Evolutionary conservation across 2,329 filamentous ascomycete species (phyloP), one percentile per base, ranked within the genome.

Genomic region (Stachybotrys echinatus): DNA sequence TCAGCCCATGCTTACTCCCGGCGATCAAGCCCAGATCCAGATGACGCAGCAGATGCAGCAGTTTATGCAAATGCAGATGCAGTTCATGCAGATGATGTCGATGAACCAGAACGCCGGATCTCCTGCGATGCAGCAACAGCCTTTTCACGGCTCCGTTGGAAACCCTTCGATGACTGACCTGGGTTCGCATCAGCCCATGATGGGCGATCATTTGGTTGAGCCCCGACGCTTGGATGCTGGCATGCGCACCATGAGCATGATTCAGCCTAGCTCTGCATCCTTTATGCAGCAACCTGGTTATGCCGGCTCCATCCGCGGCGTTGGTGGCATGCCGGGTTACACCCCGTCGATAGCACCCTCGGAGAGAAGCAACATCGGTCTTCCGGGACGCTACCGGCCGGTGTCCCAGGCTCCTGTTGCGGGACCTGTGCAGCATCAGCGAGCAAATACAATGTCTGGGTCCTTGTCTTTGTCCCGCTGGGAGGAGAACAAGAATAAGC

Each of bases 11-110:
- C 63, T 85, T 42, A 80, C 79, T 17, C 73, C 83, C 3, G 80
- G 80, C 20, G 86, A 90, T 54, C 86, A 88, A 64, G 84, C 85
- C 23, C 88, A 92, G 59, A 77, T 92, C 40, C 85, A 92, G 57
- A 87, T 94, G 77, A 86, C 81, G 6, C 86, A 90, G 61, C 87
- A 92, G 62, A 92, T 92, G 88, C 80, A 82, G 50, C 85, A 89
- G 60, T 91, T 92, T 70, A 91, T 92, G 87, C 87, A 91, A 64
- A 90, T 94, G 85, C 90, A 95, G 65, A 92, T 95, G 87, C 88
- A 95, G 64, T 91, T 91, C 70, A 92, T 95, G 87, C 87, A 92
- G 61, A 87, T 90, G 82, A 88, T 89, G 79, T 75, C 76, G 1
- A 58, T 63, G 46, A 72, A 71, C 53, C 64, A 65, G 49, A 61